Conservation (phyloP, 2,329 filamentous ascomycete species). For the Sphaerostilbella broomeana region DNA sequence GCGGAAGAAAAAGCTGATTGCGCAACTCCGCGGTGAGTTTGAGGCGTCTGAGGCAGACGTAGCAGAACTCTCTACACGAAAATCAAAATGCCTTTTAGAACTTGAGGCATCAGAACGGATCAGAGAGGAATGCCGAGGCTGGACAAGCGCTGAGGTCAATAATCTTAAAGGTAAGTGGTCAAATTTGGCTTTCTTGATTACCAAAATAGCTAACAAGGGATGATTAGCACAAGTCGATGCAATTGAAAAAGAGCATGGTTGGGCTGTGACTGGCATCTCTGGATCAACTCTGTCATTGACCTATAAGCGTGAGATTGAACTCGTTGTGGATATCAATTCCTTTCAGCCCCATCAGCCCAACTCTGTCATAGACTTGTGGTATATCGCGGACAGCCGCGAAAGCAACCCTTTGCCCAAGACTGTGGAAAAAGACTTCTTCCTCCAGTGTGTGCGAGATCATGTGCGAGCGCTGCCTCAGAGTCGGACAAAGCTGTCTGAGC, state of each 20-base stretch:
- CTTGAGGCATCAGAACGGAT: conserved; percentile 78
- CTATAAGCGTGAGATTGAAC: conserved; percentile 64
- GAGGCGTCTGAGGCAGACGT: conserved; percentile 60
- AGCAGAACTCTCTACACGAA: conserved; percentile 56
- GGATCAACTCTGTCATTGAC: conserved; percentile 63
- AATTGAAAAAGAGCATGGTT: conserved; percentile 61
- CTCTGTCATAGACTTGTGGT: conserved; percentile 60
- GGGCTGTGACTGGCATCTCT: conserved; percentile 62
- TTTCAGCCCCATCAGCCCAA: conserved; percentile 46
- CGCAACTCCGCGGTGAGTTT: conserved; percentile 59
- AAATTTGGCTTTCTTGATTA: background rate
- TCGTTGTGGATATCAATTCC: conserved; percentile 61
- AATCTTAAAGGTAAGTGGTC: conserved; percentile 59
- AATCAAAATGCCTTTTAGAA: conserved; percentile 61
- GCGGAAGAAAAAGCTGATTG: conserved; percentile 61
- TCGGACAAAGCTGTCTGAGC: conserved; percentile 46
- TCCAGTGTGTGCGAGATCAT: conserved; percentile 64
- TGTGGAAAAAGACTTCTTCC: conserved; percentile 66
- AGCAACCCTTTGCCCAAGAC: conserved; percentile 50
- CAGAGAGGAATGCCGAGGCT: conserved; percentile 82
- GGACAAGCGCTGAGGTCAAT: conserved; percentile 75
- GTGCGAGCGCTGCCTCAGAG: conserved; percentile 55
- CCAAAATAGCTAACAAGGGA: conserved; percentile 30
- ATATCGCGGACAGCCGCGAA: conserved; percentile 55
- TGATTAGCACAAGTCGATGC: conserved; percentile 53